A percentile compares a stretch with the other conserved stretches of the same genome.
phyloP scores from a whole-genome alignment of 306 rosid genomes.

The Gleditsia sinensis region DNA sequence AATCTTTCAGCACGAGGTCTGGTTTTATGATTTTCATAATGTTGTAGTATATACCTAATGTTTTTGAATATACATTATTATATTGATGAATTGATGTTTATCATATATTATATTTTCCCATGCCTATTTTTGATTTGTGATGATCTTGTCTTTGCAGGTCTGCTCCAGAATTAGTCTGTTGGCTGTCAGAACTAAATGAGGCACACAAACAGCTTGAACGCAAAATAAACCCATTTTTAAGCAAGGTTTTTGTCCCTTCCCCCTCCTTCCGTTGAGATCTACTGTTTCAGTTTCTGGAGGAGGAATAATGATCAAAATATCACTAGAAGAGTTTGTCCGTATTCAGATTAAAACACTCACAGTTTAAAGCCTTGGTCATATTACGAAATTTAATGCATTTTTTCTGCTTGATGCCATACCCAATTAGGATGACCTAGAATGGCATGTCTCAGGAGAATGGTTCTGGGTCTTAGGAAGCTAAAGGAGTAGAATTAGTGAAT shows the following conservation, averaged over 20 bases:
- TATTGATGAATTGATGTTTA: neutral
- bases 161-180: slow-evolving; percentile 77
- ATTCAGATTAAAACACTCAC: neutral
- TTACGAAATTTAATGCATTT: neutral
- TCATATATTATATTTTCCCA: neutral
- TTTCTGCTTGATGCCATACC: neutral
- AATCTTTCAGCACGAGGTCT: neutral
- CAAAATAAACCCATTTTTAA: slow-evolving; percentile 67
- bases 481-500: slow-evolving; percentile 10
- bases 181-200: slow-evolving; percentile 79
- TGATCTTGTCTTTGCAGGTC: slow-evolving; percentile 58
- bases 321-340: neutral
- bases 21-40: neutral
- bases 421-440: slow-evolving; percentile 13
- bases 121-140: slow-evolving; percentile 20
- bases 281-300: neutral
- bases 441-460: slow-evolving; percentile 10
- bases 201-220: slow-evolving; percentile 68
- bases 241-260: slow-evolving; percentile 54
- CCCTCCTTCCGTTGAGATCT: neutral
- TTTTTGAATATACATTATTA: neutral
- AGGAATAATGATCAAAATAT: neutral
- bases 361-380: neutral
- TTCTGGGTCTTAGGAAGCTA: neutral
- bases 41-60: neutral